Evolutionary conservation across 129 eudicot genomes (phyloP).

Genomic region (Silybum marianum): DNA sequence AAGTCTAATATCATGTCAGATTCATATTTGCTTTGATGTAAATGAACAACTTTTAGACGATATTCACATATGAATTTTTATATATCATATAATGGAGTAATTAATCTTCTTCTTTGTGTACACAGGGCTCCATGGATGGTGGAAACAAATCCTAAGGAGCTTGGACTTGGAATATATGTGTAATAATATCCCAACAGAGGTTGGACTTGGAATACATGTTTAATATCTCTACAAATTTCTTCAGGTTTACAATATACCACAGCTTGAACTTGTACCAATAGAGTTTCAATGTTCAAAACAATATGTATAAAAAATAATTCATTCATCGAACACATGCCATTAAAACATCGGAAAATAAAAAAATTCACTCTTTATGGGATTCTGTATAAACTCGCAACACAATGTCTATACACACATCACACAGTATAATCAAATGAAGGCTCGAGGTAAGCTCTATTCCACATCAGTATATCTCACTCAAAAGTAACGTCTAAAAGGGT

Average conservation of each 20-base stretch:
- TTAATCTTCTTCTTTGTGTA: background rate
- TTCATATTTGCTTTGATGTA: background rate
- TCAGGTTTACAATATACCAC: slow-evolving; percentile 15
- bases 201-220: slow-evolving; percentile 76
- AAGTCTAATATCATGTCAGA: background rate
- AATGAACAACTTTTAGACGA: background rate
- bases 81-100: background rate
- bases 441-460: background rate
- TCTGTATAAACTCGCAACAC: slow-evolving; percentile 23
- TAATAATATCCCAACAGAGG: slow-evolving; percentile 40
- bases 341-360: slow-evolving; percentile 5
- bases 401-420: slow-evolving; percentile 28
- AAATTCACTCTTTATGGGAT: background rate
- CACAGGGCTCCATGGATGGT: slow-evolving; percentile 98
- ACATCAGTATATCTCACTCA: background rate
- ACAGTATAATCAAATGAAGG: background rate
- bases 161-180: slow-evolving; percentile 83
- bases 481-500: no score
- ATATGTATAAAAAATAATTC: background rate
- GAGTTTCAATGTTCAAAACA: slow-evolving; percentile 18
- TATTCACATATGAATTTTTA: background rate
- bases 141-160: slow-evolving; percentile 84
- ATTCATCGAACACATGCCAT: background rate
- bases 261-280: slow-evolving; percentile 23
- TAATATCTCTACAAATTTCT: slow-evolving; percentile 26